Percentiles rank a stretch among this genome's conserved stretches.
Evolutionary conservation across 495 filamentous ascomycete species (phyloP).

Genomic region (Opeltia flavorubescens): DNA sequence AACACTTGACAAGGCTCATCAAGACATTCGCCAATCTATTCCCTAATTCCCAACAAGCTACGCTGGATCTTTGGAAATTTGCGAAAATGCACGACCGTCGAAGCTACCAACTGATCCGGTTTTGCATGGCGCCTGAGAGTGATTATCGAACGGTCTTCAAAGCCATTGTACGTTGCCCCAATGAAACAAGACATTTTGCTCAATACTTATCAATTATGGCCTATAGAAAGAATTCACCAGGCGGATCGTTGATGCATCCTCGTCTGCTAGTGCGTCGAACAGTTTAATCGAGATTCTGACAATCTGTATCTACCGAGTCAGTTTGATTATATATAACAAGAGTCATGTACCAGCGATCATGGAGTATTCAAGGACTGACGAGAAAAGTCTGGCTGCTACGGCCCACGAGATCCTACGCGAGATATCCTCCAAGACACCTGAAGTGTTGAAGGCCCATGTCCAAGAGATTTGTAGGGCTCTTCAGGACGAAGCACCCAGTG

Average conservation of each 20-base stretch:
- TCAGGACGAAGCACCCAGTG: constrained; percentile 61
- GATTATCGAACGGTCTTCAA: constrained; percentile 85
- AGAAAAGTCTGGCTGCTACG: constrained; percentile 56
- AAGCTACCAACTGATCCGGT: constrained; percentile 76
- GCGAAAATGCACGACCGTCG: constrained; percentile 85
- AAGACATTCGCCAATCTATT: constrained; percentile 57
- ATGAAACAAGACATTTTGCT: not conserved
- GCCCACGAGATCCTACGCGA: constrained; percentile 89
- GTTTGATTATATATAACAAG: constrained; percentile 78
- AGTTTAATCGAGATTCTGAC: constrained; percentile 61
- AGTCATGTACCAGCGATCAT: constrained; percentile 87
- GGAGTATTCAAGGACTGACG: constrained; percentile 68
- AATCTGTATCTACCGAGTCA: constrained; percentile 71
- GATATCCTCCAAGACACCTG: constrained; percentile 76
- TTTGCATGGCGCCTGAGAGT: constrained; percentile 69
- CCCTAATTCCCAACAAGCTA: constrained; percentile 53
- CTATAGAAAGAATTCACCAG: constrained; percentile 64
- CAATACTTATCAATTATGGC: not conserved
- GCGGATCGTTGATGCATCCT: constrained; percentile 44
- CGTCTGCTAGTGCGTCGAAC: constrained; percentile 34
- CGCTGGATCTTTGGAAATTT: constrained; percentile 71
- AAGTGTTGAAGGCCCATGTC: constrained; percentile 81
- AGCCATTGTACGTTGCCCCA: constrained; percentile 39
- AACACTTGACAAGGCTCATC: constrained; percentile 50
- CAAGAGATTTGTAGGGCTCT: constrained; percentile 82